Conservation (phyloP, 495 filamentous ascomycete genomes). For the Daldinia childiae region DNA sequence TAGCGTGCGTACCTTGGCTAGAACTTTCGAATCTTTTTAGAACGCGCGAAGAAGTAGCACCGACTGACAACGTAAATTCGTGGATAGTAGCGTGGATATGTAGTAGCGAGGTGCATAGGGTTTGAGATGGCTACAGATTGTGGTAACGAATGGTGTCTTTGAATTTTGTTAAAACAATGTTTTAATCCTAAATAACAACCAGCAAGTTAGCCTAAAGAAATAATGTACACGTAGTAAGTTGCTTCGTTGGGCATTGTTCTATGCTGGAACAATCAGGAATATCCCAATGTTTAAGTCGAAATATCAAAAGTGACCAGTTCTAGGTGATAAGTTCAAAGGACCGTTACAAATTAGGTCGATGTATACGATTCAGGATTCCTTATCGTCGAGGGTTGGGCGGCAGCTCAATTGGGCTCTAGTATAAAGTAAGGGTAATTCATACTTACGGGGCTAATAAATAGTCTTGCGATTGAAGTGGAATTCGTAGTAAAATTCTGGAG, state of each 20-base stretch:
- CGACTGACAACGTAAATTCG: conserved; percentile 18
- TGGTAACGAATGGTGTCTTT: conserved; percentile 12
- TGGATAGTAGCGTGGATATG: background rate
- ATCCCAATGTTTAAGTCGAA: background rate
- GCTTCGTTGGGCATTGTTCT: conserved; percentile 1
- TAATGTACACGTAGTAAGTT: conserved; percentile 1
- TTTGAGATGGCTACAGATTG: conserved; percentile 15
- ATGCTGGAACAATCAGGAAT: conserved; percentile 4
- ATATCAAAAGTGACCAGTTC: background rate
- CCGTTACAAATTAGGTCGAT: conserved; percentile 6
- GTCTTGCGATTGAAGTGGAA: conserved; percentile 17
- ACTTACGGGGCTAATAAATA: background rate
- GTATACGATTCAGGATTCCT: conserved; percentile 14
- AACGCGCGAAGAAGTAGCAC: conserved; percentile 1
- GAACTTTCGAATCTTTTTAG: background rate
- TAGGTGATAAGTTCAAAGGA: conserved; percentile 9
- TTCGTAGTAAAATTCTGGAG: conserved; percentile 5
- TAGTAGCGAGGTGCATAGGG: conserved; percentile 17
- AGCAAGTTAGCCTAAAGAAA: conserved; percentile 15
- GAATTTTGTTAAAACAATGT: background rate
- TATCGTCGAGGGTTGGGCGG: conserved; percentile 19
- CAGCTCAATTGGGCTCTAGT: conserved; percentile 29
- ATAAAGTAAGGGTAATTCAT: background rate
- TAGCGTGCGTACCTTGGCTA: background rate
- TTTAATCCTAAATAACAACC: conserved; percentile 8